These are phyloP conservation scores for Termitomyces sp. DNA, from an alignment of 768 basidiomycete species.

Conservation along the genomic window DNA sequence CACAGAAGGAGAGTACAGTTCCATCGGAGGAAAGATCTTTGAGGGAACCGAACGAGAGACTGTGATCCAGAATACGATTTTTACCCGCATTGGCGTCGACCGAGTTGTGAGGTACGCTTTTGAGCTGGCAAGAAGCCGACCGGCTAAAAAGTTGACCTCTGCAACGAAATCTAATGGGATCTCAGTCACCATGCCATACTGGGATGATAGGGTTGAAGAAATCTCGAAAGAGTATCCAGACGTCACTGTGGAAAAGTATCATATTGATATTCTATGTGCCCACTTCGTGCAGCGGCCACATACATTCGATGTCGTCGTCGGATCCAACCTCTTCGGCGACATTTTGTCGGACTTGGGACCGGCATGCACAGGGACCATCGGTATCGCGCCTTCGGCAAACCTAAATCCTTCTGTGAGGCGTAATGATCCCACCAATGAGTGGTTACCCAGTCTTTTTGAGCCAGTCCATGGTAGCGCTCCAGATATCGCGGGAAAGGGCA, in stretches of 20 bases:
- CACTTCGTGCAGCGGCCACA: slow-evolving; percentile 41
- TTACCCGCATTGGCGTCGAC: slow-evolving; percentile 43
- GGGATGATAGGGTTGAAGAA: slow-evolving; percentile 40
- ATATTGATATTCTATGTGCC: slow-evolving; percentile 47
- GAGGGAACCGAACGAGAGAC: slow-evolving; percentile 33
- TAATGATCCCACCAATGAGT: slow-evolving; percentile 27
- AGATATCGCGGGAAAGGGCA: slow-evolving; percentile 48
- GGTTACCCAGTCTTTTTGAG: slow-evolving; percentile 46
- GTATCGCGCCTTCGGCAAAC: slow-evolving; percentile 50
- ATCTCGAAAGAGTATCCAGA: slow-evolving; percentile 48
- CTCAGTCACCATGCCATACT: slow-evolving; percentile 42
- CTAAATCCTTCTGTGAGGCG: slow-evolving; percentile 32
- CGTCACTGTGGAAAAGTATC: slow-evolving; percentile 39
- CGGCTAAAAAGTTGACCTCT: slow-evolving; percentile 43
- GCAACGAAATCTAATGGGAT: slow-evolving; percentile 51
- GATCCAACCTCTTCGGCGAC: slow-evolving; percentile 50
- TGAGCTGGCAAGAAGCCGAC: slow-evolving; percentile 41
- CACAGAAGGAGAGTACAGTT: slow-evolving; percentile 52
- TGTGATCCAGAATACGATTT: slow-evolving; percentile 40
- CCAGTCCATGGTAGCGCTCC: slow-evolving; percentile 55
- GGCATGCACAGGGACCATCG: slow-evolving; percentile 49
- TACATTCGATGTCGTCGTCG: slow-evolving; percentile 50
- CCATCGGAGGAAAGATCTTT: slow-evolving; percentile 38
- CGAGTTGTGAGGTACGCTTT: slow-evolving; percentile 50
- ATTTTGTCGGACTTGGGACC: slow-evolving; percentile 54